Evolutionary conservation across 345 rosid genomes (phyloP).

Genomic region (Eucalyptus decipiens): DNA sequence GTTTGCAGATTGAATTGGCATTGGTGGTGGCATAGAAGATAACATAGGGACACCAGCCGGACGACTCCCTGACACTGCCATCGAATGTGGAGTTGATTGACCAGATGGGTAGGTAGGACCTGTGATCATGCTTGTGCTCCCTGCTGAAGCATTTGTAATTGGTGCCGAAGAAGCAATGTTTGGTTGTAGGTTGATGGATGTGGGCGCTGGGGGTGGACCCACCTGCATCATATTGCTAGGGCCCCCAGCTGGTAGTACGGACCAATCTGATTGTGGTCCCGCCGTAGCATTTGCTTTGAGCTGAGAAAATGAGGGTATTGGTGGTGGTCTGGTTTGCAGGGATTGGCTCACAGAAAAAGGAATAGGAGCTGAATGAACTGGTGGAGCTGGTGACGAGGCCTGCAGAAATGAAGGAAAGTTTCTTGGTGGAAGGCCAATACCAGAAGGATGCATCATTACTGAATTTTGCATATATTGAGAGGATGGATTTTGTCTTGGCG

Average conservation of each 20-base stretch:
- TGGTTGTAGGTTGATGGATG: constrained; percentile 23
- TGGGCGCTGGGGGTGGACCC: constrained; percentile 20
- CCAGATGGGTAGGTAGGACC: background rate
- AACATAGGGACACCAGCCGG: constrained; percentile 6
- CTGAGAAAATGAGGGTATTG: constrained; percentile 21
- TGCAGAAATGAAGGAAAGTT: constrained; percentile 21
- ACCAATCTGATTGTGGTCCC: constrained; percentile 20
- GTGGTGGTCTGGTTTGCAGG: constrained; percentile 15
- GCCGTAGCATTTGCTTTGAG: constrained; percentile 13
- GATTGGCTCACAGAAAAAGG: constrained; percentile 30
- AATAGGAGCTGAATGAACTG: background rate
- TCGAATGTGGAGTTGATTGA: constrained; percentile 7
- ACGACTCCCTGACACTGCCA: constrained; percentile 16
- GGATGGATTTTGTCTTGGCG: constrained; percentile 10
- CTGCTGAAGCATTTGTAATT: constrained; percentile 4
- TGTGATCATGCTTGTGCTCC: background rate
- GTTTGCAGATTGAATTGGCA: constrained; percentile 10
- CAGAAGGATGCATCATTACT: constrained; percentile 24
- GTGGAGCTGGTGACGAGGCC: constrained; percentile 17
- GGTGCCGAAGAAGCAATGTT: constrained; percentile 5
- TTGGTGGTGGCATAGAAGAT: constrained; percentile 7
- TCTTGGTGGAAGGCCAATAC: constrained; percentile 20
- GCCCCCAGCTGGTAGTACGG: constrained; percentile 11
- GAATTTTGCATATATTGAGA: constrained; percentile 14
- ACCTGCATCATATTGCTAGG: constrained; percentile 20